Conservation (phyloP, 2,329 filamentous ascomycete species). For the Fusarium algeriense region DNA sequence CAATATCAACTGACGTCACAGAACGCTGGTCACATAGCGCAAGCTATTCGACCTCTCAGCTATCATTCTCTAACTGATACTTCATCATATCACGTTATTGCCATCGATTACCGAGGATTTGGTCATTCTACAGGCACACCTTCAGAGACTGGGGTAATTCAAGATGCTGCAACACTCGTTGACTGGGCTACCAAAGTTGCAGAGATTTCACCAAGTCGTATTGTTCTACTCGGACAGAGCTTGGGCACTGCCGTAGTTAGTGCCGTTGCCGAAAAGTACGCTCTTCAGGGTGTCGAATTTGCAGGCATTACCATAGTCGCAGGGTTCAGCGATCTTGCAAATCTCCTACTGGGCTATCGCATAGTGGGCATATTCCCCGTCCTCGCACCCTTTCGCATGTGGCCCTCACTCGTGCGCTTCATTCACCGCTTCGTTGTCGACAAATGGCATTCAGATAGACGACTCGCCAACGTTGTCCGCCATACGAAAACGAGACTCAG, state of each 20-base stretch:
- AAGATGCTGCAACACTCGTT: slow-evolving; percentile 79
- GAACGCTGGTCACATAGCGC: slow-evolving; percentile 89
- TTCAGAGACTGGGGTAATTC: slow-evolving; percentile 83
- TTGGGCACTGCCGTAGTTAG: slow-evolving; percentile 87
- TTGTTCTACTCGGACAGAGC: slow-evolving; percentile 87
- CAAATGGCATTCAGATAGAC: slow-evolving; percentile 79
- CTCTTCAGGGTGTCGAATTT: slow-evolving; percentile 72
- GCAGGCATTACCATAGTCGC: slow-evolving; percentile 84
- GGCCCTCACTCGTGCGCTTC: slow-evolving; percentile 72
- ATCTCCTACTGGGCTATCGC: slow-evolving; percentile 81
- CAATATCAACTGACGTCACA: slow-evolving; percentile 51
- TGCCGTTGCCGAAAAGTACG: slow-evolving; percentile 79
- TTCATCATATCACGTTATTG: slow-evolving; percentile 82
- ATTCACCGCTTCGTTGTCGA: slow-evolving; percentile 78
- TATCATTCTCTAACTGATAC: slow-evolving; percentile 83
- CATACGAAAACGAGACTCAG: slow-evolving; percentile 67
- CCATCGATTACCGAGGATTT: slow-evolving; percentile 92
- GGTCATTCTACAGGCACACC: slow-evolving; percentile 84
- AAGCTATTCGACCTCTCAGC: slow-evolving; percentile 79
- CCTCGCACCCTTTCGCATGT: slow-evolving; percentile 77
- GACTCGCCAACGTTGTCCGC: slow-evolving; percentile 70
- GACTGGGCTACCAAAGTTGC: slow-evolving; percentile 77
- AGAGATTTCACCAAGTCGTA: slow-evolving; percentile 75
- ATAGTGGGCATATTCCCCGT: slow-evolving; percentile 83
- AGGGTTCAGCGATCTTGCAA: slow-evolving; percentile 80